These are phyloP conservation scores for Edaphochlamys debaryana DNA, from an alignment of 139 green algal genomes.

Conservation along the genomic window DNA sequence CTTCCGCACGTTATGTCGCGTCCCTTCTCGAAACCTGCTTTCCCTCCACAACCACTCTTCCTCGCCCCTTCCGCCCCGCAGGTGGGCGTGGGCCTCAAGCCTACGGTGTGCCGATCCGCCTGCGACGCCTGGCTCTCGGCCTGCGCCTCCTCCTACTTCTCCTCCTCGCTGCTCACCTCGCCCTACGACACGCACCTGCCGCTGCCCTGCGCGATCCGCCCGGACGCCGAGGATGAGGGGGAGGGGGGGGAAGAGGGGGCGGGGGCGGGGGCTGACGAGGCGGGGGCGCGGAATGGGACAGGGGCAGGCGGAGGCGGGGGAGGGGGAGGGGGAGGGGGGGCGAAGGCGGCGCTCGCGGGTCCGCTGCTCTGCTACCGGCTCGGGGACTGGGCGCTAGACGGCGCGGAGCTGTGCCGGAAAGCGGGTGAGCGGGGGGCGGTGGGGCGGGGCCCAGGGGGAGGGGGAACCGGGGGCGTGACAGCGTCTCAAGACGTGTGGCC, in stretches of 20 bases:
- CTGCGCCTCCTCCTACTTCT: slow-evolving; percentile 28
- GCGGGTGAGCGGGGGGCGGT: not conserved
- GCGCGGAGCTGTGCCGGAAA: slow-evolving; percentile 20
- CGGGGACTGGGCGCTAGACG: slow-evolving; percentile 1
- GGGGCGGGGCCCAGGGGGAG: not conserved
- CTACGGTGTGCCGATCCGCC: slow-evolving; percentile 6
- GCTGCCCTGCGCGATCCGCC: not conserved
- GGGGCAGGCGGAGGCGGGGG: not conserved
- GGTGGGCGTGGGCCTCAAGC: slow-evolving; percentile 42
- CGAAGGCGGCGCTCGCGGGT: not conserved
- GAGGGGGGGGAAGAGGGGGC: too few relatives aligned
- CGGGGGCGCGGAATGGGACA: not conserved
- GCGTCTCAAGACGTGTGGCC: too few relatives aligned
- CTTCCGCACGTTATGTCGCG: too few relatives aligned
- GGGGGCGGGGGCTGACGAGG: too few relatives aligned
- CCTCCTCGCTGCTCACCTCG: slow-evolving; percentile 8
- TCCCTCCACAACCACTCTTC: too few relatives aligned
- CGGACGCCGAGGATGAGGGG: too few relatives aligned
- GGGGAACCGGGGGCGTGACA: too few relatives aligned
- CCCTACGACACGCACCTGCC: not conserved
- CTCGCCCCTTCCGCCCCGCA: not conserved
- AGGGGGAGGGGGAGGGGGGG: not conserved
- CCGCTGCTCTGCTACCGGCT: slow-evolving; percentile 36
- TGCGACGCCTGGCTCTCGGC: slow-evolving; percentile 32
- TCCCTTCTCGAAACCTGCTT: too few relatives aligned